Base-by-base conservation (phyloP, 148 eudicot species). In the Euryodendron excelsum region DNA sequence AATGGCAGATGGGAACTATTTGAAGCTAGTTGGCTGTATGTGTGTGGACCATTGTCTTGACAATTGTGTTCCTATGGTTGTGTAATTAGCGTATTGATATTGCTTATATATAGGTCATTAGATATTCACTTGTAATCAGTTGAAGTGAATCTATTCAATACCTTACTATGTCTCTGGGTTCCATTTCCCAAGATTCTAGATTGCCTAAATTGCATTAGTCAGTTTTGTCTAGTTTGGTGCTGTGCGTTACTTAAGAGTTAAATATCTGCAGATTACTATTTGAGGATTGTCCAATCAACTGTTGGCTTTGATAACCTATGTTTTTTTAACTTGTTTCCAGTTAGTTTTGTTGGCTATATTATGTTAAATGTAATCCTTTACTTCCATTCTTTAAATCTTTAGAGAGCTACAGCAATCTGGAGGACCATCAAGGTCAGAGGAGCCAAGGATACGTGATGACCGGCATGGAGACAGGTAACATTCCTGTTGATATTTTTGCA, bases 381-480 rank as follows among this genome's bases (percentile, higher is more conserved):
- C 48, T 58, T 66, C n/a, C 58, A 30, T 59, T 78, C 79, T 28
- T 69, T 78, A 13, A 71, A 34, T 69, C 50, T 31, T 70, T 82
- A 93, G 98, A 87, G 96, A 91, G 71, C 85, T 78, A 76, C 82
- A 78, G 10, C 96, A 89, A 83, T 80, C 94, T 55, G 91, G 92
- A 66, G 89, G 86, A 53, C 69, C 86, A 83, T 86, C 97, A 78
- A 87, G 89, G 50, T 95, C 98, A 47, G 91, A 83, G 82, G 98
- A 95, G 88, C 97, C 98, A 55, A 91, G 87, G 83, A 79, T 82
- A 73, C 88, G 88, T 15, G 97, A 91, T 44, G 97, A 95, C 34
- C 85, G 94, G 85, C 87, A 81, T 58, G 81, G 56, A 18, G 85
- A 87, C 44, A 71, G 84, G 88, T 86, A 83, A 80, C 21, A 11